Conservation (phyloP, 805 yeast species). For the Metschnikowia orientalis region DNA sequence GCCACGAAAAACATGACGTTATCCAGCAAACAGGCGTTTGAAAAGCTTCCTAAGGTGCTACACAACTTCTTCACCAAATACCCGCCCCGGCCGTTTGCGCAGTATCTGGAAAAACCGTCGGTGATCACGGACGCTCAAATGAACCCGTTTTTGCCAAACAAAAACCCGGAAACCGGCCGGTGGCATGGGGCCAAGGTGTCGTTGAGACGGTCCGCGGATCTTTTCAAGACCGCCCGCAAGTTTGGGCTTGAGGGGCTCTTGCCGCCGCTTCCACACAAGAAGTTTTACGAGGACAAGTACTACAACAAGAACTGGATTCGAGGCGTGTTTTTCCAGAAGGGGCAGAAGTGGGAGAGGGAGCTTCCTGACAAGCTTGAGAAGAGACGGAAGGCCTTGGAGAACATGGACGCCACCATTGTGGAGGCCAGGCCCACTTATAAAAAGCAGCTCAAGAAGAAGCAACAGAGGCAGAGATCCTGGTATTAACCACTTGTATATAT, state of each 20-base stretch:
- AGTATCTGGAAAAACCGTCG: conserved; percentile 63
- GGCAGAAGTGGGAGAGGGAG: conserved; percentile 73
- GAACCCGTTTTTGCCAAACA: conserved; percentile 85
- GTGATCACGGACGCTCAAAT: conserved; percentile 62
- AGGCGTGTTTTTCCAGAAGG: conserved; percentile 76
- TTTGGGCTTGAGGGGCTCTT: conserved; percentile 76
- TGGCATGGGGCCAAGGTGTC: conserved; percentile 78
- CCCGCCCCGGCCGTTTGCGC: conserved; percentile 78
- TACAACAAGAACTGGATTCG: conserved; percentile 62
- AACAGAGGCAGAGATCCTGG: conserved; percentile 36
- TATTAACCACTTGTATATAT: conserved; percentile 17
- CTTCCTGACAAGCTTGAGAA: conserved; percentile 53
- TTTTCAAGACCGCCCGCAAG: conserved; percentile 75
- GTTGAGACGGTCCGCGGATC: conserved; percentile 73
- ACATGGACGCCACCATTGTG: conserved; percentile 61
- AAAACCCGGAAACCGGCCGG: conserved; percentile 73
- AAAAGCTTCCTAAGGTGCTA: conserved; percentile 63
- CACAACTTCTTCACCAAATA: conserved; percentile 72
- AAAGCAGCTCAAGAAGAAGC: conserved; percentile 36
- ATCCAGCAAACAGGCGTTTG: conserved; percentile 44
- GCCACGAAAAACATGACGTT: conserved; percentile 18
- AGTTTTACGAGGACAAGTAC: conserved; percentile 76
- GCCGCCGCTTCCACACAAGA: conserved; percentile 64
- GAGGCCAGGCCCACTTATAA: conserved; percentile 52
- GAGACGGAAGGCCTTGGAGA: conserved; percentile 61